phyloP scores from a whole-genome alignment of 805 yeast species.

The Yarrowia keelungensis region DNA sequence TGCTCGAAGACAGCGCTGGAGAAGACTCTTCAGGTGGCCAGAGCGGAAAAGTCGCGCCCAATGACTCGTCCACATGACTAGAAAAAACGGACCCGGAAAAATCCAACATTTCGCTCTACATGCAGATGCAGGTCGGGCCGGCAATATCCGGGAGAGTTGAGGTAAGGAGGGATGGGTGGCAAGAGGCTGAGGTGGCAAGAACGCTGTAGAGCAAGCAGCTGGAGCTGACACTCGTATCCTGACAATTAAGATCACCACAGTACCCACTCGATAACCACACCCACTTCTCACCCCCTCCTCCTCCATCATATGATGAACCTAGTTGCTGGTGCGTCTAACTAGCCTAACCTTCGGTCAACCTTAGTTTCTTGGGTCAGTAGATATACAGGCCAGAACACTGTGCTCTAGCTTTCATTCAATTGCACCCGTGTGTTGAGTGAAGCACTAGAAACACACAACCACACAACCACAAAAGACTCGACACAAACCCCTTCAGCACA shows the following conservation, averaged over 20 bases:
- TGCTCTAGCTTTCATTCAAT: slow-evolving; percentile 17
- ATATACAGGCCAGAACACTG: slow-evolving; percentile 11
- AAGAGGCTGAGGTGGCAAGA: not conserved
- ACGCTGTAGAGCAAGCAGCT: not conserved
- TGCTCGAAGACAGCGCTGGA: not conserved
- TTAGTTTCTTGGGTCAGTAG: slow-evolving; percentile 11
- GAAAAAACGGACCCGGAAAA: slow-evolving; percentile 23
- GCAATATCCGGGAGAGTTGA: slow-evolving; percentile 9
- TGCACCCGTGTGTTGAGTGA: not conserved
- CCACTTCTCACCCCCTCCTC: not conserved
- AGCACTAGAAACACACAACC: not conserved
- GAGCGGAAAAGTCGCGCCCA: not conserved
- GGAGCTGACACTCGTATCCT: not conserved
- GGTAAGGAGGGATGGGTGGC: not conserved
- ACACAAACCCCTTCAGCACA: not conserved
- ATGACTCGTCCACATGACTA: slow-evolving; percentile 6
- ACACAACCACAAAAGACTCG: not conserved
- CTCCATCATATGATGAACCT: slow-evolving; percentile 36
- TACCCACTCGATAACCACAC: not conserved
- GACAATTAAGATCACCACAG: too few relatives aligned
- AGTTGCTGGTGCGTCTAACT: slow-evolving; percentile 34
- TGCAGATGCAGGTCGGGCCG: slow-evolving; percentile 38
- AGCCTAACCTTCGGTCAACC: slow-evolving; percentile 23
- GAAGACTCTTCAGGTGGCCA: not conserved
- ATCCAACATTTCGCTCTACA: slow-evolving; percentile 37